phyloP scores from a whole-genome alignment of 2,329 filamentous ascomycete genomes.

The Penicillium sp. region DNA sequence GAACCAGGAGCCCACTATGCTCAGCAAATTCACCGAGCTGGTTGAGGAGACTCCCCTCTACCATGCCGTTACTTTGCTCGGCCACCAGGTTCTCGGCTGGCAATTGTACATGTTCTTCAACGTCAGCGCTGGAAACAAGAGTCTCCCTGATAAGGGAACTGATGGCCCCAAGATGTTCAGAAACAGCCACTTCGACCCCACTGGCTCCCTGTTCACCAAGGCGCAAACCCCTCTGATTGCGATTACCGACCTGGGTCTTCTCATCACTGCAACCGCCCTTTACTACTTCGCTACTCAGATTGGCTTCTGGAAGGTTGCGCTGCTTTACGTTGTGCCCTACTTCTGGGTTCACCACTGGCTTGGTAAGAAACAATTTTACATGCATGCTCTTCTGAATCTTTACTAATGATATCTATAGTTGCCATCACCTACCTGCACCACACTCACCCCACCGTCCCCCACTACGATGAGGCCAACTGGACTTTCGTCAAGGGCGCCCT shows the following conservation, averaged over 20 bases:
- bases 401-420: constrained; percentile 42
- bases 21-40: constrained; percentile 49
- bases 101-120: constrained; percentile 64
- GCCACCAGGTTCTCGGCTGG: constrained; percentile 66
- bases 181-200: constrained; percentile 59
- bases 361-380: constrained; percentile 45
- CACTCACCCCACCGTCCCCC: constrained; percentile 58
- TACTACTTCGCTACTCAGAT: constrained; percentile 55
- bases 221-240: constrained; percentile 58
- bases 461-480: constrained; percentile 61
- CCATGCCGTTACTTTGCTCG: constrained; percentile 53
- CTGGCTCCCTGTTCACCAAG: constrained; percentile 60
- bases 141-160: constrained; percentile 15
- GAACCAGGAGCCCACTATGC: constrained; percentile 42
- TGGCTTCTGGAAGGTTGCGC: constrained; percentile 57
- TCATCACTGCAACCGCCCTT: constrained; percentile 50
- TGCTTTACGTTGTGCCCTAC: constrained; percentile 65
- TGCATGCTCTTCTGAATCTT: not conserved
- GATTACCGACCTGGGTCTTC: constrained; percentile 61
- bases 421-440: constrained; percentile 76
- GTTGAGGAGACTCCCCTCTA: constrained; percentile 61
- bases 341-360: constrained; percentile 71
- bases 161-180: constrained; percentile 17
- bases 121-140: constrained; percentile 45
- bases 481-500: constrained; percentile 62